Percentiles rank a stretch among this genome's conserved stretches.
These are phyloP conservation scores for Rhizomucor miehei DNA, from an alignment of 371 early-diverging fungal genomes.

Conservation along the genomic window DNA sequence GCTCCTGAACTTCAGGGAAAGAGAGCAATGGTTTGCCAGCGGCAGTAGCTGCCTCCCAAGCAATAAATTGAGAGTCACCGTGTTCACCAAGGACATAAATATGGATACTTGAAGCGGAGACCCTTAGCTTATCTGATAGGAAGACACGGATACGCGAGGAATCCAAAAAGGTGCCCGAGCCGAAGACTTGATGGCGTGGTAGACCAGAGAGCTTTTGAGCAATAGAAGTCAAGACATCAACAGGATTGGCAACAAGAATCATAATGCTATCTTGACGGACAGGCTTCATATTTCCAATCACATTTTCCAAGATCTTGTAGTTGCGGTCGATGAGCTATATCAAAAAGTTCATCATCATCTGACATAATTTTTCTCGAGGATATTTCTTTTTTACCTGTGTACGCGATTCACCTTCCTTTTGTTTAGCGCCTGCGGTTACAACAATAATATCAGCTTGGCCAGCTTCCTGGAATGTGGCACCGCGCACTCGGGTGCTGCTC, in stretches of 20 bases:
- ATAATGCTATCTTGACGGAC: slow-evolving; percentile 70
- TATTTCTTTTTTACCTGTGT: slow-evolving; percentile 32
- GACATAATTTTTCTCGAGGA: not conserved
- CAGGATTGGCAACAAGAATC: slow-evolving; percentile 81
- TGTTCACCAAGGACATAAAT: slow-evolving; percentile 87
- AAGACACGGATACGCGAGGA: slow-evolving; percentile 70
- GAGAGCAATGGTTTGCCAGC: slow-evolving; percentile 71
- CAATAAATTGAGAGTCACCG: slow-evolving; percentile 83
- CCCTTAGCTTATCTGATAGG: slow-evolving; percentile 59
- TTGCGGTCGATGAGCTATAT: slow-evolving; percentile 74
- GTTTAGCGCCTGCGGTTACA: slow-evolving; percentile 88
- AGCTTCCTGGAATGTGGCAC: slow-evolving; percentile 63
- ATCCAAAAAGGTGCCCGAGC: slow-evolving; percentile 86
- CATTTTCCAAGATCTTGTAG: slow-evolving; percentile 67
- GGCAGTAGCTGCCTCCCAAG: slow-evolving; percentile 75
- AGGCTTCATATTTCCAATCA: slow-evolving; percentile 72
- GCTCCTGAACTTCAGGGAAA: slow-evolving; percentile 56
- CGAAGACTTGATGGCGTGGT: slow-evolving; percentile 77
- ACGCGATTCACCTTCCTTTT: slow-evolving; percentile 74
- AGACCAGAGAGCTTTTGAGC: slow-evolving; percentile 80
- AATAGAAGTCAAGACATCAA: slow-evolving; percentile 80
- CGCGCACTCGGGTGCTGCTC: slow-evolving; percentile 59
- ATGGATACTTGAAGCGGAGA: slow-evolving; percentile 70
- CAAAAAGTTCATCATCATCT: not conserved
- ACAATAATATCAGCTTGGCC: slow-evolving; percentile 85